Evolutionary conservation across 73 alveolate species (phyloP), one percentile per base, ranked within the genome.

Genomic region (Symbiodinium natans): DNA sequence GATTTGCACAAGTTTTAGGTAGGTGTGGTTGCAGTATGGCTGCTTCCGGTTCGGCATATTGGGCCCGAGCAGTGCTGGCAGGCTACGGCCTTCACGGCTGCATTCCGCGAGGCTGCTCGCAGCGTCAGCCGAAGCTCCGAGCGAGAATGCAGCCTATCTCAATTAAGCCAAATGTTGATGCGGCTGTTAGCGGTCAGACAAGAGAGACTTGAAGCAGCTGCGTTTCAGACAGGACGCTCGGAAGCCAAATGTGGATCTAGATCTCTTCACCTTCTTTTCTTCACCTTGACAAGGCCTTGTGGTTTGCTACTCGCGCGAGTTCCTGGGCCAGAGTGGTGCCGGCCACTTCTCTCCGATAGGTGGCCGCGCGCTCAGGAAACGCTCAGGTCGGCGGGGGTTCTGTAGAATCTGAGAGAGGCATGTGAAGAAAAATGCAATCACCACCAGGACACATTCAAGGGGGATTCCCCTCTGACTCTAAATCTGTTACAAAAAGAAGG

Each of bases 331-430:
- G 94, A 99, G 99, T 2, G 99, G 99, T 5, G 99, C 90, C 31
- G 99, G 99, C 23, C 99, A 99, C 80, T 99, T 99, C 74, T 92
- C 99, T 7, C 99, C 99, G 9, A 46, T 99, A 9, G 99, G 99
- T n/a, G 99, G 99, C 40, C 74, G 0, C 56, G 46, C 56, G 17
- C 80, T 29, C 80, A 25, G 59, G n/a, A n/a, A n/a, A n/a, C n/a
- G n/a, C n/a, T n/a, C n/a, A n/a, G n/a, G n/a, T n/a, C n/a, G n/a
- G n/a, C n/a, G n/a, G n/a, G n/a, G n/a, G n/a, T n/a, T n/a, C n/a
- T n/a, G n/a, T n/a, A n/a, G n/a, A n/a, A n/a, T n/a, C n/a, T n/a
- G n/a, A n/a, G n/a, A n/a, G n/a, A n/a, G n/a, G n/a, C n/a, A n/a
- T n/a, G n/a, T n/a, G n/a, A n/a, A n/a, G n/a, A n/a, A n/a, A n/a